Evolutionary conservation across 1,284 basidiomycete species (phyloP).

Genomic region (Leccinum holopus): DNA sequence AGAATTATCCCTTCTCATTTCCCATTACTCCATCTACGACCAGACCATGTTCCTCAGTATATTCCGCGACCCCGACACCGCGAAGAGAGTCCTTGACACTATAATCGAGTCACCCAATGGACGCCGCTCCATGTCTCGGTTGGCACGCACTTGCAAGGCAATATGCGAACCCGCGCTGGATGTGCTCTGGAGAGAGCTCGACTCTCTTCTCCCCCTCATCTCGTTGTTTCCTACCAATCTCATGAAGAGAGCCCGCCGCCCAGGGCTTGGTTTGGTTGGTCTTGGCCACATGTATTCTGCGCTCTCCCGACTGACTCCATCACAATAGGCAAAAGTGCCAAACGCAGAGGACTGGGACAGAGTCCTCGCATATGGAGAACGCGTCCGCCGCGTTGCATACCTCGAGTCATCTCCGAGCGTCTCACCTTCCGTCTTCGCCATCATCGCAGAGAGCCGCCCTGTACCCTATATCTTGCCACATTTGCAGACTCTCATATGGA

Average conservation of each 20-base stretch:
- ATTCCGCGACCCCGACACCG: slow-evolving; percentile 62
- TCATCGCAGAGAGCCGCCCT: slow-evolving; percentile 62
- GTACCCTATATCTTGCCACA: slow-evolving; percentile 63
- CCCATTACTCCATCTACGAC: slow-evolving; percentile 44
- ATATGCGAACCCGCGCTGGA: slow-evolving; percentile 70
- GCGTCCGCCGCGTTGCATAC: slow-evolving; percentile 65
- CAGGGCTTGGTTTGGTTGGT: slow-evolving; percentile 73
- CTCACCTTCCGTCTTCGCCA: slow-evolving; percentile 60
- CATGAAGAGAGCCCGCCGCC: slow-evolving; percentile 64
- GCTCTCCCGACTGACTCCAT: slow-evolving; percentile 9
- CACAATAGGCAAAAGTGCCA: slow-evolving; percentile 55
- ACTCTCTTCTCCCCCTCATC: slow-evolving; percentile 68
- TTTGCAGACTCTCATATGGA: slow-evolving; percentile 68
- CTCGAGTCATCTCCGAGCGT: slow-evolving; percentile 64
- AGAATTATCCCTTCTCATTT: slow-evolving; percentile 36
- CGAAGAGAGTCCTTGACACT: slow-evolving; percentile 62
- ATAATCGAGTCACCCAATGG: slow-evolving; percentile 67
- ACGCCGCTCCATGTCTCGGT: slow-evolving; percentile 58
- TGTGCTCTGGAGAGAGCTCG: slow-evolving; percentile 72
- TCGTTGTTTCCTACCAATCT: slow-evolving; percentile 65
- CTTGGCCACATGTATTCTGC: slow-evolving; percentile 10
- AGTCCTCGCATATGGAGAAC: slow-evolving; percentile 61
- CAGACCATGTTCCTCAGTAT: slow-evolving; percentile 55
- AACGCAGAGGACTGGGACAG: slow-evolving; percentile 64
- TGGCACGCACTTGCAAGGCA: slow-evolving; percentile 70